A percentile compares a stretch with the other conserved stretches of the same genome.
These are phyloP conservation scores for Euphorbia pulcherrima DNA, from an alignment of 345 rosid species.

Conservation along the genomic window DNA sequence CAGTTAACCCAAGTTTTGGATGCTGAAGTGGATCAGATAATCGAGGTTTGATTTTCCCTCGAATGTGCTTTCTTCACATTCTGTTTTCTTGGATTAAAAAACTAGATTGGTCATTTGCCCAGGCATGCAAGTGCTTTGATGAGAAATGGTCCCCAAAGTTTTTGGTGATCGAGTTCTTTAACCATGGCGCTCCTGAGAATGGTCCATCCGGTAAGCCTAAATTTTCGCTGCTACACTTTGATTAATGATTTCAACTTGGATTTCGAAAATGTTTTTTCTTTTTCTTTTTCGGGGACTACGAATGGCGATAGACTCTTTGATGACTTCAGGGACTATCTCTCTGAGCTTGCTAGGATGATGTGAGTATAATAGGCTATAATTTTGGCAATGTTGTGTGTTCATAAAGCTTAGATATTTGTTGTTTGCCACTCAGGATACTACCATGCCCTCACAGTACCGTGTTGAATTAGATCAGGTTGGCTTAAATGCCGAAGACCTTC, in stretches of 20 bases:
- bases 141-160: slow-evolving; percentile 67
- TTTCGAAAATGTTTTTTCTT: neutral
- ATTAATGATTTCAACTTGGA: no score
- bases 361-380: slow-evolving; percentile 35
- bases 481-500: slow-evolving; percentile 57
- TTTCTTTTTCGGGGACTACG: slow-evolving; percentile 48
- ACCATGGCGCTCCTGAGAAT: slow-evolving; percentile 54
- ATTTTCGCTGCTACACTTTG: neutral
- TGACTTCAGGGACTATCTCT: no score
- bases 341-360: slow-evolving; percentile 71
- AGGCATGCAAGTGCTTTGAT: slow-evolving; percentile 90
- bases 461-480: slow-evolving; percentile 62
- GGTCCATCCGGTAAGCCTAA: slow-evolving; percentile 69
- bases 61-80: neutral
- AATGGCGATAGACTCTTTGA: slow-evolving; percentile 69
- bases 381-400: no score
- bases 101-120: neutral
- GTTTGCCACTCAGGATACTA: slow-evolving; percentile 45
- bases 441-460: slow-evolving; percentile 76
- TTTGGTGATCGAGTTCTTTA: slow-evolving; percentile 78
- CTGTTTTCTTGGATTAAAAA: neutral
- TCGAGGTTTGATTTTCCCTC: slow-evolving; percentile 46
- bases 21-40: slow-evolving; percentile 73
- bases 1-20: slow-evolving; percentile 85
- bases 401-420: no score